Conservation (phyloP, 352 stramenopile species). For the Pythium brachiatum region DNA sequence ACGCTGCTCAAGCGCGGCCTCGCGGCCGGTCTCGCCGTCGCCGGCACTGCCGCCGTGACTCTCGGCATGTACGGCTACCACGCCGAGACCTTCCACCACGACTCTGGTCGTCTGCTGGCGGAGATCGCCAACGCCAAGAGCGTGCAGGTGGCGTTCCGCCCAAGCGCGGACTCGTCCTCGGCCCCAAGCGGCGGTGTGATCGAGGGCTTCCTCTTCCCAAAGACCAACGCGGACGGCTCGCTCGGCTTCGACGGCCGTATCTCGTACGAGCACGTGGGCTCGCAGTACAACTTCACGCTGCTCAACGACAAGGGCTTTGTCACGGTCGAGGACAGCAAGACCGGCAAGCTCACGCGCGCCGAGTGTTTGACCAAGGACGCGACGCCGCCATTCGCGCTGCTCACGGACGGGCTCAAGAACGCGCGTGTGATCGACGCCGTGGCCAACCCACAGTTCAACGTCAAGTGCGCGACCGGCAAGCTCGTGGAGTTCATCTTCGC, state of each 20-base stretch:
- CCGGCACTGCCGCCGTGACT: neutral
- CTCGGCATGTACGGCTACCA: slow-evolving; percentile 22
- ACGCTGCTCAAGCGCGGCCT: slow-evolving; percentile 1
- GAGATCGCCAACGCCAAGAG: slow-evolving; percentile 19
- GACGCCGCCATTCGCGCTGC: slow-evolving; percentile 25
- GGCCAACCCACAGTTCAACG: slow-evolving; percentile 7
- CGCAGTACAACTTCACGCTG: slow-evolving; percentile 34
- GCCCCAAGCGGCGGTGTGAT: neutral
- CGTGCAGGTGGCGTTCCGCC: neutral
- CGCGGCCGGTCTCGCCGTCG: slow-evolving; percentile 5
- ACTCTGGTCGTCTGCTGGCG: slow-evolving; percentile 19
- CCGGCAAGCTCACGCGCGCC: slow-evolving; percentile 14
- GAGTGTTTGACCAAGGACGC: slow-evolving; percentile 24
- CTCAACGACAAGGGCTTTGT: slow-evolving; percentile 32
- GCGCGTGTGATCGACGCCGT: slow-evolving; percentile 32
- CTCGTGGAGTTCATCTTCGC: slow-evolving; percentile 31
- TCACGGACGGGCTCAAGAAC: slow-evolving; percentile 26
- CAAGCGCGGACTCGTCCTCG: slow-evolving; percentile 1
- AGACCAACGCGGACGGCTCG: slow-evolving; percentile 2
- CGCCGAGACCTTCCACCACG: slow-evolving; percentile 18
- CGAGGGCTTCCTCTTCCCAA: slow-evolving; percentile 18
- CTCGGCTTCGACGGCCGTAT: slow-evolving; percentile 32
- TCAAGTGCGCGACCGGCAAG: slow-evolving; percentile 25
- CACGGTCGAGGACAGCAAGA: slow-evolving; percentile 27
- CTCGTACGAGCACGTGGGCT: slow-evolving; percentile 26